Base-by-base conservation (phyloP, 495 filamentous ascomycete species). In the Trypethelium eluteriae region DNA sequence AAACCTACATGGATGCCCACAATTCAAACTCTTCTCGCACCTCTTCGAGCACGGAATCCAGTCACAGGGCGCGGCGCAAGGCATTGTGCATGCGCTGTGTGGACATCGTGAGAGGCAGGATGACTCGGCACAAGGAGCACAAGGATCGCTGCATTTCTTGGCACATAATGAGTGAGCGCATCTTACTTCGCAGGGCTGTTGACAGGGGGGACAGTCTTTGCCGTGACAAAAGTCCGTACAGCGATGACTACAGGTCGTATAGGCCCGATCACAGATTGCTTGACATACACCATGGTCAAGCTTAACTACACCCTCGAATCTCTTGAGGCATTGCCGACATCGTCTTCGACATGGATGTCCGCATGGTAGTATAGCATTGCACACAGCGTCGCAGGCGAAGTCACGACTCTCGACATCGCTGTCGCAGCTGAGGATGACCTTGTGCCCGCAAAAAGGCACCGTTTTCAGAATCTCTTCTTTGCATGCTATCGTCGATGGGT, bases 21-120 rank as follows among this genome's bases (percentile, higher is more conserved):
- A 95, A 0, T 25, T 34, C 1, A 93, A 75, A 0, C 62, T 34
- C 41, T 81, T 76, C 1, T 78, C 71, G 65, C 90, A 94, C 3
- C 90, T 81, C 56, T 79, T 68, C 0, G 83, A 85, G 68, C 91
- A 96, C 32, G 86, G 88, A 0, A 91, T 74, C 59, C 81, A 80
- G 64, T 89, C 82, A 68, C 83, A 84, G 0, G 85, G 83, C 12
- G 84, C 89, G 0, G 79, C 79, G 66, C 81, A 87, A 39, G 88
- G 88, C 82, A 91, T 82, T n/a, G 78, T 88, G 46, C 70, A 65
- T 9, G 78, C 76, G 36, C 75, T 74, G 72, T 90, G 87, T 6
- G 78, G 70, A 72, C 89, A 91, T 7, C 70, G 67, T 59, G 81
- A 89, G 5, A 79, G 71, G 69, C 88, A 90, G 50, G 75, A 70